Evolutionary conservation across 2,329 filamentous ascomycete species (phyloP), one percentile per base, ranked within the genome.

Genomic region (Ophiostoma quercus): DNA sequence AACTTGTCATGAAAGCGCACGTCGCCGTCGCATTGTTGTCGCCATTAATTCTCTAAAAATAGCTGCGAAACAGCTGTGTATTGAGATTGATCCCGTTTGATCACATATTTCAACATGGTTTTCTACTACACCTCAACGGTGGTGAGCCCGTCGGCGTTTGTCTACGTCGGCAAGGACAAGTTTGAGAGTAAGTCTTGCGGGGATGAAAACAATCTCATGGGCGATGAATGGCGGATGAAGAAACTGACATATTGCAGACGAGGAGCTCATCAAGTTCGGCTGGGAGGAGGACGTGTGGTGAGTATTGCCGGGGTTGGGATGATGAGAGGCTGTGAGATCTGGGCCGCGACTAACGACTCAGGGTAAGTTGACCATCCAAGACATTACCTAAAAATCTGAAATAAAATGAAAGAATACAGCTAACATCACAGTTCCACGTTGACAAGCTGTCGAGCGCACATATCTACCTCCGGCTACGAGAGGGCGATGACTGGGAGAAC

Each of bases 161-260:
- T 99, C 77, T 99, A 99, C 79, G 92, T 97, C 71, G 95, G 95
- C 80, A 99, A 98, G 81, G 95, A 99, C 84, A 99, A 99, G 82
- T 94, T 95, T 75, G 95, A 99, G 84, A 99, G 95, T 97, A 84
- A 34, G 41, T 66, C 29, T n/a, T 4, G 7, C 6, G 22, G 32
- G 7, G 60, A 39, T 32, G 32, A 39, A 32, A 6, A 19, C 8
- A 16, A 11, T 3, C 16, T 8, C 60, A n/a, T 39, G 32, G 16
- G 41, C 7, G 51, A 14, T 22, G 51, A 34, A 43, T 41, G 39
- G 4, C 12, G 12, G 12, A 14, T 14, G 22, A 14, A 29, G 7
- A 7, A 7, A 19, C 22, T 51, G 34, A 47, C 39, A 9, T 8
- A 29, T 9, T 63, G 73, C 78, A 99, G 95, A 98, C 82, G 95